phyloP scores from a whole-genome alignment of 441 rosid species.

The Theobroma grandiflorum region DNA sequence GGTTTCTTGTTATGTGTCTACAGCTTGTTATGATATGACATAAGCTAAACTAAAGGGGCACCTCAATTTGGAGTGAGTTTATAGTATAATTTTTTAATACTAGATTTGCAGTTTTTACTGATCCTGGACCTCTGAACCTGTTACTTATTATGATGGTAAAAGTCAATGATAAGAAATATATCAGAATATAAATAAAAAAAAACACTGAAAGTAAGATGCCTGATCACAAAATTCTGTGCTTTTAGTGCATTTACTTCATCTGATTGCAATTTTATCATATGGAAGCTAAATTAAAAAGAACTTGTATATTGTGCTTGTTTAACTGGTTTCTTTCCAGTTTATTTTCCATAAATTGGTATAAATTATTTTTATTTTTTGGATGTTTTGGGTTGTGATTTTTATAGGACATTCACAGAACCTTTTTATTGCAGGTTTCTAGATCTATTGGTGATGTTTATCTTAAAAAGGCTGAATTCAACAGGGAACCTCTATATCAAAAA shows the following conservation, averaged over 20 bases:
- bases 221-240: too few species aligned
- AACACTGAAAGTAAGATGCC: too few species aligned
- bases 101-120: too few species aligned
- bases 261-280: neutral
- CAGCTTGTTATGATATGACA: too few species aligned
- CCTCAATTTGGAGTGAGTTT: too few species aligned
- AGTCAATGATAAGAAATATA: too few species aligned
- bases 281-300: neutral
- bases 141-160: too few species aligned
- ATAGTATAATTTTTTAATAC: too few species aligned
- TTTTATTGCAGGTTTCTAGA: constrained; percentile 52
- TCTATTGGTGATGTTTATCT: constrained; percentile 60
- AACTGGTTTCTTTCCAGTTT: neutral
- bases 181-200: too few species aligned
- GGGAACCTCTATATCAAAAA: constrained; percentile 54
- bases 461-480: constrained; percentile 55
- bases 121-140: too few species aligned
- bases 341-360: neutral
- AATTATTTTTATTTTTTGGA: neutral
- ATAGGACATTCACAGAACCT: neutral
- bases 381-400: neutral
- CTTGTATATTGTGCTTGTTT: neutral
- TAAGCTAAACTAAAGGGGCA: too few species aligned
- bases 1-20: too few species aligned
- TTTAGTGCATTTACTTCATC: neutral